Conservation (phyloP, 2,329 filamentous ascomycete genomes). For the Venturia carpophila region DNA sequence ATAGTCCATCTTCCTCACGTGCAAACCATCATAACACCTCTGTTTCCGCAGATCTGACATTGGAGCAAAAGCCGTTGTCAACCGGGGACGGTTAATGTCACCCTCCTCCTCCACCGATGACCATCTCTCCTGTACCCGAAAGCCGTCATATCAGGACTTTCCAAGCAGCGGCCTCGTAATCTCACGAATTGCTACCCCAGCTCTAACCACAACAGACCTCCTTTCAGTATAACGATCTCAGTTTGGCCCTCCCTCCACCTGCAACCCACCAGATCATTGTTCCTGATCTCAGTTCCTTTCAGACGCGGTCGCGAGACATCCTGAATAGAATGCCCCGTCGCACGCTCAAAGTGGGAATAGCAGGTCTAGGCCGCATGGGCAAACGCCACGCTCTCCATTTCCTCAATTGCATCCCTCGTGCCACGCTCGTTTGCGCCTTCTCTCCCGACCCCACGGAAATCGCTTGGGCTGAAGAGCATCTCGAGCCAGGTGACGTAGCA, state of each 20-base stretch:
- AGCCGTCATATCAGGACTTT: neutral
- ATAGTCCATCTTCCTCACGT: neutral
- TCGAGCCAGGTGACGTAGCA: constrained; percentile 43
- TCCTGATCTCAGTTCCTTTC: too few species aligned
- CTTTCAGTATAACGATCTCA: neutral
- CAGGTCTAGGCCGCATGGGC: constrained; percentile 44
- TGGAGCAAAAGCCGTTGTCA: neutral
- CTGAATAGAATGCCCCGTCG: constrained; percentile 23
- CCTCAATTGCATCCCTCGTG: constrained; percentile 37
- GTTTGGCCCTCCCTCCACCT: neutral
- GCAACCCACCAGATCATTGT: neutral
- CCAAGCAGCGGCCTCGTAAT: neutral
- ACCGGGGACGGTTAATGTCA: neutral
- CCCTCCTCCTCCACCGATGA: neutral
- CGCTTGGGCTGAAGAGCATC: constrained; percentile 43
- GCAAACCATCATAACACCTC: neutral
- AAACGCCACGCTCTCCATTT: constrained; percentile 42
- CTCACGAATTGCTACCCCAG: neutral
- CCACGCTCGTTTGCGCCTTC: constrained; percentile 42
- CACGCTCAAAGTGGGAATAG: constrained; percentile 39
- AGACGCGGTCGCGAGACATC: neutral
- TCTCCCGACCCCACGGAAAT: constrained; percentile 36
- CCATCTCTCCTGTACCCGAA: neutral
- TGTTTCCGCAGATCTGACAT: neutral
- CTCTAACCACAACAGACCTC: neutral